Percentiles rank a stretch among this genome's conserved stretches.
Evolutionary conservation across 306 rosid species (phyloP).

Genomic region (Astragalus membranaceus): DNA sequence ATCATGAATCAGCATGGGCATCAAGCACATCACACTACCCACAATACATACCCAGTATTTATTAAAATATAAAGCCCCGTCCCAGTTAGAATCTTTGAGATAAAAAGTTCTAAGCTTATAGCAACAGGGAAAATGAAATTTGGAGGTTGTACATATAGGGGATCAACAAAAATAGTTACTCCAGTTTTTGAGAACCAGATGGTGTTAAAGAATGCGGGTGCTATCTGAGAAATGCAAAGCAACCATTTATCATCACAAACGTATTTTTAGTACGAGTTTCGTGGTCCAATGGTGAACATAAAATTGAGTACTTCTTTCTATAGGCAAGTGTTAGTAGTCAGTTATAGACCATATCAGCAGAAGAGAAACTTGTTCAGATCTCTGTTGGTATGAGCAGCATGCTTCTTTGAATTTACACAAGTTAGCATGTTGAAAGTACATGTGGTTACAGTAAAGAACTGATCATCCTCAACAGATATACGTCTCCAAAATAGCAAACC

Average conservation of each 20-base stretch:
- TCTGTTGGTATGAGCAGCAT: background rate
- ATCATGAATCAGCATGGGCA: background rate
- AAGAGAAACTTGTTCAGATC: background rate
- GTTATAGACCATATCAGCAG: background rate
- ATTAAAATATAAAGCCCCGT: background rate
- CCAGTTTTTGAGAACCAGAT: background rate
- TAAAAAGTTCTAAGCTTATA: background rate
- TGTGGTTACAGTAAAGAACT: background rate
- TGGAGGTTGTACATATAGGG: background rate
- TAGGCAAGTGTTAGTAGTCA: too few relatives aligned
- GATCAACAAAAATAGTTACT: background rate
- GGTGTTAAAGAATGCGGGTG: background rate
- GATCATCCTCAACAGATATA: background rate
- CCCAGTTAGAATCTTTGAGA: background rate
- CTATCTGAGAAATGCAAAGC: background rate
- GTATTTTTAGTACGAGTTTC: background rate
- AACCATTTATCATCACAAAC: background rate
- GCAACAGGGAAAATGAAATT: background rate
- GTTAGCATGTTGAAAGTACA: background rate
- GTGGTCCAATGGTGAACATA: background rate
- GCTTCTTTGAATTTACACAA: background rate
- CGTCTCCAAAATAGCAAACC: background rate
- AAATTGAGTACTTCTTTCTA: background rate
- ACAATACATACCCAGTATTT: background rate
- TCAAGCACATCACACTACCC: background rate